Evolutionary conservation across 768 basidiomycete genomes (phyloP), one percentile per base, ranked within the genome.

Genomic region (Rhodotorula graminis): DNA sequence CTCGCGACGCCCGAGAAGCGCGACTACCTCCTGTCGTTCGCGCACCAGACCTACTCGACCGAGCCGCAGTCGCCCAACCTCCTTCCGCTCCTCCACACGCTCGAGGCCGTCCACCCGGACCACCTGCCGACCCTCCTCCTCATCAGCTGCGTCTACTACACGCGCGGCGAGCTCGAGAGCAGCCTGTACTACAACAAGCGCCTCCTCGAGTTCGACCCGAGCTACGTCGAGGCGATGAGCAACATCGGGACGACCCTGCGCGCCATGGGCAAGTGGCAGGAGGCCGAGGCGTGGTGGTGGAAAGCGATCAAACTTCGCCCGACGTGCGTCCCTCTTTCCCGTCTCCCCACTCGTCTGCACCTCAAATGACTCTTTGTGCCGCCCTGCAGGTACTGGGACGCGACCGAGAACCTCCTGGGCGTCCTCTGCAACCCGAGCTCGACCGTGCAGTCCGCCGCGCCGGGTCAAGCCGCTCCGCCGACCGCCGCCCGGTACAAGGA

Each of bases 141-240:
- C 12, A 79, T 83, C 59, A 78, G 81, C 23, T 83, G 83, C 73
- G 82, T 80, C 0, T 79, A 82, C 55, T 79, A 82, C 67, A 78
- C 82, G 14, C 75, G 80, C 9, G 82, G 81, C 5, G 80, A 83
- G 49, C 78, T 78, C 44, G 76, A 80, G 25, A 65, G 76, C 21
- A 80, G 80, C 67, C 65, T 82, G 6, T 57, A 70, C 21, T 68
- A 80, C 58, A 82, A 81, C 74, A 75, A 79, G 31, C 52, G 56
- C n/a, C 42, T 76, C 59, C 44, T 76, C 18, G 58, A 33, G 21
- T 61, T 61, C 19, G 74, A 78, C 47, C 75, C 75, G 42, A 79
- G 81, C n/a, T 83, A 83, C 31, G 77, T 79, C 58, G 83, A 84
- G 72, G 82, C 82, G 27, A 82, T 84, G 83, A 80, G 77, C 57